Base-by-base conservation (phyloP, 78 protist genomes). In the Planoprotostelium fungivorum region DNA sequence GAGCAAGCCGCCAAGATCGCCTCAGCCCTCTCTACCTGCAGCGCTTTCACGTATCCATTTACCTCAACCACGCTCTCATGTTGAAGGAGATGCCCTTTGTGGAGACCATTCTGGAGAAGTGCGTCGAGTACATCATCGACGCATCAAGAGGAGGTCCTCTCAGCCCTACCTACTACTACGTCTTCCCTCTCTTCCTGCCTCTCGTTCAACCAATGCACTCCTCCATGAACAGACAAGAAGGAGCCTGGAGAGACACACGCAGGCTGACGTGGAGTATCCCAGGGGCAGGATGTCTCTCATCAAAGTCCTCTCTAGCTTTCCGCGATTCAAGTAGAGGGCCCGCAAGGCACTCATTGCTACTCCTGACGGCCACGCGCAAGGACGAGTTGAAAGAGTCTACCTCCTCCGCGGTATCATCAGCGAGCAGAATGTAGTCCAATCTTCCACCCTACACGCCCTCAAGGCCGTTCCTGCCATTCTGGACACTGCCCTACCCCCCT, bases 211-310 rank as follows among this genome's bases (percentile, higher is more conserved):
- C 73, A 16, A 5, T 84, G 86, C 86, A 31, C 34, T 28, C 34
- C 34, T 84, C 34, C 10, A 1, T 31, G 34, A 1, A 1, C 10
- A 5, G 86, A 28, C 96, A 94, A 87, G 96, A 89, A 89, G 31
- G 89, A 0, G 84, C 96, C 84, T 91, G 38, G 87, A 88, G 88
- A 83, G 36, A 63, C 96, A 94, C 38, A 89, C 93, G 1, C 38
- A 36, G 0, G 90, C 63, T 28, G 87, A 89, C 37, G 90, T 89
- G 86, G 84, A 90, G 29, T 94, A 90, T 83, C 96, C 96, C 86
- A 35, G 96, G 35, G 93, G 93, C 31, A 84, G 92, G 28, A 88
- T 94, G 91, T 9, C 89, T 0, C 88, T 94, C 83, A 91, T 94
- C 36, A 36, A 91, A 84, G 93, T 94, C 9, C 90, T 94, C n/a